These are phyloP conservation scores for Pythium rishiriense DNA, from an alignment of 352 stramenopile genomes.

Conservation along the genomic window DNA sequence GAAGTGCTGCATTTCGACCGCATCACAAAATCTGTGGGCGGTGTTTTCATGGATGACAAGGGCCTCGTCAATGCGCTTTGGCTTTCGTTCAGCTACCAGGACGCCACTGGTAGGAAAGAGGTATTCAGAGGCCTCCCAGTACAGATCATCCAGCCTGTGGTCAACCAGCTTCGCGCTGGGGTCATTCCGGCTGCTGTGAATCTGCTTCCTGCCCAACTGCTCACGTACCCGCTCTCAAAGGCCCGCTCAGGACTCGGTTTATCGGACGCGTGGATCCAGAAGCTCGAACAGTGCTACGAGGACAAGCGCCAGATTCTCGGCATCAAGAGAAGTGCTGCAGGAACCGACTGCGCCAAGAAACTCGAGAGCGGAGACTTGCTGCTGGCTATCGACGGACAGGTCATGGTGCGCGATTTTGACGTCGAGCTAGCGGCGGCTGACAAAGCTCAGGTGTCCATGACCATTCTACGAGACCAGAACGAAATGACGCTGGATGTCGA, in stretches of 20 bases:
- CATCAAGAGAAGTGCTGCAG: conserved; percentile 78
- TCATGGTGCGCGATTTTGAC: conserved; percentile 78
- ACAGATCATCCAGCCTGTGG: conserved; percentile 65
- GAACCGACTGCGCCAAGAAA: conserved; percentile 59
- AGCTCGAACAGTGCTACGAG: conserved; percentile 72
- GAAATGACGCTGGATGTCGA: conserved; percentile 63
- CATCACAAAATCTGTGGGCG: conserved; percentile 84
- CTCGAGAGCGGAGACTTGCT: conserved; percentile 84
- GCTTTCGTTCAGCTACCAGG: conserved; percentile 88
- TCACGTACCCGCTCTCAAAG: conserved; percentile 88
- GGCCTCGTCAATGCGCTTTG: conserved; percentile 78
- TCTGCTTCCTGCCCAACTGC: conserved; percentile 69
- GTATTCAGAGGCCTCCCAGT: conserved; percentile 80
- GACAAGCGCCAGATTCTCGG: conserved; percentile 88
- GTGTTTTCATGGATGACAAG: conserved; percentile 79
- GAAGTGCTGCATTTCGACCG: conserved; percentile 89
- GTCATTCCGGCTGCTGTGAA: conserved; percentile 54
- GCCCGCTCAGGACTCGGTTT: conserved; percentile 82
- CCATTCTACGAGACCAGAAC: conserved; percentile 75
- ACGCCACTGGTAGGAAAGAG: conserved; percentile 73
- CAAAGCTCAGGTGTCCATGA: conserved; percentile 56
- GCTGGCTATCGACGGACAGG: conserved; percentile 74
- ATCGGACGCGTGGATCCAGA: conserved; percentile 83
- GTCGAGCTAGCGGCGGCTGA: conserved; percentile 63
- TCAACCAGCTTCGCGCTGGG: conserved; percentile 49